A percentile compares a stretch with the other conserved stretches of the same genome.
These are phyloP conservation scores for Gyrodon lividus DNA, from an alignment of 768 basidiomycete genomes.

Conservation along the genomic window DNA sequence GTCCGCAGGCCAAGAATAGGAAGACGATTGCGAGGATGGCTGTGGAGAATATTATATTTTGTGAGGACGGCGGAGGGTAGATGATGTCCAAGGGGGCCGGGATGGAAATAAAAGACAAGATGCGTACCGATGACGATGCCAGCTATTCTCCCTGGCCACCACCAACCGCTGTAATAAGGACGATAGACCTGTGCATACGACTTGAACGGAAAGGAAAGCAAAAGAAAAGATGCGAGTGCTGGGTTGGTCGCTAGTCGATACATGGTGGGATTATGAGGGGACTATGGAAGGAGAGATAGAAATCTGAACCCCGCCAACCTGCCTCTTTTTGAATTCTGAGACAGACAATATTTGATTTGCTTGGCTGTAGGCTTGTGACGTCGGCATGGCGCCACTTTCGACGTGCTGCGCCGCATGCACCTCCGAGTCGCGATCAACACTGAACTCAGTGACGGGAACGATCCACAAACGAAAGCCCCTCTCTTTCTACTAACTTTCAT, in stretches of 20 bases:
- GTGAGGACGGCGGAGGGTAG: too few species aligned
- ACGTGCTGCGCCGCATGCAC: too few species aligned
- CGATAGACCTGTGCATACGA: conserved; percentile 11
- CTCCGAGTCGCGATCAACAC: too few species aligned
- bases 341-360: too few species aligned
- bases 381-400: too few species aligned
- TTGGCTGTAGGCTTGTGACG: too few species aligned
- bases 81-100: too few species aligned
- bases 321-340: too few species aligned
- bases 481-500: too few species aligned
- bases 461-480: too few species aligned
- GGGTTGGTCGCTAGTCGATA: not conserved
- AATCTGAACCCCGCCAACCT: too few species aligned
- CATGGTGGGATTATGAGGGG: not conserved
- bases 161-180: conserved; percentile 11
- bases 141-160: conserved; percentile 26
- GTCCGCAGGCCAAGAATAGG: conserved; percentile 6
- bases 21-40: conserved; percentile 10
- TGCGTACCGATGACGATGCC: conserved; percentile 26
- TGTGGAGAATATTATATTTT: conserved; percentile 1
- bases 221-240: not conserved
- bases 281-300: not conserved
- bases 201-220: conserved; percentile 5
- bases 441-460: too few species aligned
- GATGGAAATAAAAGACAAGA: not conserved